Evolutionary conservation across 2,329 filamentous ascomycete species (phyloP), one percentile per base, ranked within the genome.

Genomic region (Didymella pomorum): DNA sequence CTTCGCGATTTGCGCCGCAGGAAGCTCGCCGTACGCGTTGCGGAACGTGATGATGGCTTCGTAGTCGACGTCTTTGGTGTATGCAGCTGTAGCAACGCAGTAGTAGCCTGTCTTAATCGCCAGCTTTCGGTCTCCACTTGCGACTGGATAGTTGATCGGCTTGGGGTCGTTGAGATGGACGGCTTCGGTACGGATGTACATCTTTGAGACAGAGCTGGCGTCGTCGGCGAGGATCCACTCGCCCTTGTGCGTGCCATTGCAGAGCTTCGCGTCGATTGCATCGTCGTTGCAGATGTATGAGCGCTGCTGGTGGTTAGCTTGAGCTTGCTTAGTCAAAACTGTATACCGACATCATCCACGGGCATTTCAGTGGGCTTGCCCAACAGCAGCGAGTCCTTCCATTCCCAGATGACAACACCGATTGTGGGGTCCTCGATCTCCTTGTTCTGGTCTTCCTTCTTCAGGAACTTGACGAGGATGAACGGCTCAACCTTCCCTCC

Each of bases 11-110:
- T 99, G 94, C 1, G 93, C 93, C 8, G 93, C 95, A 5, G 93
- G 91, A 55, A 99, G 88, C 81, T 99, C 94, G 74, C 95, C 95
- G 74, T 96, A 99, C 2, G 95, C 91, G 78, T 99, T 98, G 62
- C 93, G 88, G 78, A 98, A 99, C 71, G 95, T 93, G 42, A 95
- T 89, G 14, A 95, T 86, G 8, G 90, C 93, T 45, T 83, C 85
- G 74, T 96, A 99, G 43, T 91, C 83, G 57, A 84, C 77, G 8
- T 85, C 82, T 0, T 84, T 81, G 25, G 84, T 87, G 74, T 87
- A 94, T 21, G 84, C 85, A 64, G 87, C 88, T 1, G 92, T 95
- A 51, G 91, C 87, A 58, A 99, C 89, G 71, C 95, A 99, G 78
- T 97, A 99, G 79, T 97, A 99, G 26, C 95, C 95, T 0, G 95